Base-by-base conservation (phyloP, 345 rosid genomes). In the Microcos paniculata region DNA sequence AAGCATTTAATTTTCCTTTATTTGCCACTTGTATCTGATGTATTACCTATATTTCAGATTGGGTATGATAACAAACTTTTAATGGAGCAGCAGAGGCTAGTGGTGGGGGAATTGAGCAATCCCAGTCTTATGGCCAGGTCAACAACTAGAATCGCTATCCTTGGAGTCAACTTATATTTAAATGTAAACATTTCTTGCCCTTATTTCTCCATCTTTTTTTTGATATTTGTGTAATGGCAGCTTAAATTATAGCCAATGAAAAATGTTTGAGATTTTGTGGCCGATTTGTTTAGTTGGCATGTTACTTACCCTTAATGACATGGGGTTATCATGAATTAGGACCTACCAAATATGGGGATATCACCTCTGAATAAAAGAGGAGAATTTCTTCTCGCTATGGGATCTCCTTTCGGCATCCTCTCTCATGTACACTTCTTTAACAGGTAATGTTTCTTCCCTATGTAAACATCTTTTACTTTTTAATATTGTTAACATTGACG, bases 351-450 rank as follows among this genome's bases (percentile, higher is more conserved):
- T 70, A 70, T 91, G 30, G 56, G 79, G 49, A 52, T 79, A 51
- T 82, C 90, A 66, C 68, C 83, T 62, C 79, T 81, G 52, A 77
- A 65, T 76, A 84, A 67, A 82, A 87, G 88, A 80, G 97, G 97
- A 70, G 94, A 88, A 78, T 82, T 81, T 79, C 85, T 96, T 76
- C 77, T 96, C 76, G 89, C 93, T 16, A 89, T 88, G 57, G 99
- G 94, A 76, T 96, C 99, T 86, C 99, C 99, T 57, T 96, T 96
- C 78, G 98, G 97, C 62, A 80, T 90, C 82, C 91, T 92, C 72
- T 96, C 99, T 48, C 94, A 97, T 8, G 35, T 87, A 76, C 98
- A 96, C 86, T 96, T 96, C 84, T 84, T 91, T 77, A 96, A 93
- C 83, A 91, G 97, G 99, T 93, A 76, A 67, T 75, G 23, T 80